Conservation (phyloP, 1,139 yeast species). For the Scheffersomyces illinoinensis region DNA sequence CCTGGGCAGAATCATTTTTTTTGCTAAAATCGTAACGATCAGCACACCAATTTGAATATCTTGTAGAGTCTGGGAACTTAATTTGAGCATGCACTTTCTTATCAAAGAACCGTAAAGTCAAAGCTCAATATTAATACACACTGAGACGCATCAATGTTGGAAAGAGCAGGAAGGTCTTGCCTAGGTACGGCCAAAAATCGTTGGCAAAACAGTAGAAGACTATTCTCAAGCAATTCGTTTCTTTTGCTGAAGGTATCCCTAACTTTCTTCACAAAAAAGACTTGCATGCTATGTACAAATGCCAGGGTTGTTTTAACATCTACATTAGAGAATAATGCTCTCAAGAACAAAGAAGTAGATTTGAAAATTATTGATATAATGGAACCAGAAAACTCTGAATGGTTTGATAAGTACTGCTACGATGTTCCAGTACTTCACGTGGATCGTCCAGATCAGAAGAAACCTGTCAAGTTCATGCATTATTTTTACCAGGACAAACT, state of each 20-base stretch:
- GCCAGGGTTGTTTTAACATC: constrained; percentile 58
- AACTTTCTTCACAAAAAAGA: constrained; percentile 74
- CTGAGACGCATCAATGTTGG: constrained; percentile 3
- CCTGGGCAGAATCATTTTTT: constrained; percentile 91
- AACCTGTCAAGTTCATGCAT: constrained; percentile 74
- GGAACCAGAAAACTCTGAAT: constrained; percentile 61
- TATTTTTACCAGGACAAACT: constrained; percentile 61
- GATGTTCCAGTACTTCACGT: constrained; percentile 90
- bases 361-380: constrained; percentile 65
- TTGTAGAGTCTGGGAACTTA: background rate
- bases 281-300: constrained; percentile 75
- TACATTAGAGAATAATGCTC: constrained; percentile 32
- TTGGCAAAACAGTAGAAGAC: background rate
- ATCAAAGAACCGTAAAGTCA: background rate
- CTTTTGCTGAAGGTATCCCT: constrained; percentile 21
- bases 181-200: constrained; percentile 12
- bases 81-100: background rate
- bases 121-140: background rate
- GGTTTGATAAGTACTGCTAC: constrained; percentile 84
- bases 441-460: constrained; percentile 46
- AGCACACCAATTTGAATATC: background rate
- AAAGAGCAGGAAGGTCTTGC: constrained; percentile 12
- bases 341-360: constrained; percentile 27
- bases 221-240: background rate
- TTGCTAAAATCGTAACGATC: constrained; percentile 5